Conservation (phyloP, 163 green algal genomes). For the Trebouxia gelatinosa region DNA sequence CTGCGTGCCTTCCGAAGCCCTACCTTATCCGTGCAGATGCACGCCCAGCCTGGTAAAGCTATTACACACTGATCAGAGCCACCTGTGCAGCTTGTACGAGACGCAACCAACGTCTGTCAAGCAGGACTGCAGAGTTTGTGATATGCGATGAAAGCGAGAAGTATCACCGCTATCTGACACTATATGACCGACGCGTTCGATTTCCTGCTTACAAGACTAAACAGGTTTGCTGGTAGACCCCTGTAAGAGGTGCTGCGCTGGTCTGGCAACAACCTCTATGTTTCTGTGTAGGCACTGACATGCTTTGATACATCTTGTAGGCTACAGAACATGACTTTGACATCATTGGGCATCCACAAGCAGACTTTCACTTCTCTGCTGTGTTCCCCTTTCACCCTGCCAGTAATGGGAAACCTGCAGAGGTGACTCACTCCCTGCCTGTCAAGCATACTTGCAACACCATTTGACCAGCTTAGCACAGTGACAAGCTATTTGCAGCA, state of each 20-base stretch:
- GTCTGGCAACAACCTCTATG: background rate
- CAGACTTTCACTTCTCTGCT: constrained; percentile 67
- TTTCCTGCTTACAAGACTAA: constrained; percentile 43
- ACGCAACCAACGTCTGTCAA: too few relatives aligned
- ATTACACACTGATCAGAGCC: too few relatives aligned
- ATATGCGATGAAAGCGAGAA: constrained; percentile 41
- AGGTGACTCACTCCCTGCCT: too few relatives aligned
- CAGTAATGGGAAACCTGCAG: constrained; percentile 2
- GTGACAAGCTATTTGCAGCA: too few relatives aligned
- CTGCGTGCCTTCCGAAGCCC: too few relatives aligned
- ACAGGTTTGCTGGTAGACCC: background rate
- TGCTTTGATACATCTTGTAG: constrained; percentile 7
- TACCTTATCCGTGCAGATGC: too few relatives aligned
- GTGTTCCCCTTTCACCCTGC: constrained; percentile 73
- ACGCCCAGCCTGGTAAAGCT: too few relatives aligned
- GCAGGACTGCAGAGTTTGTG: constrained; percentile 24
- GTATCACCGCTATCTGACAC: constrained; percentile 53
- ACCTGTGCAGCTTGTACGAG: too few relatives aligned
- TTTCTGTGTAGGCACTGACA: background rate
- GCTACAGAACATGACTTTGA: constrained; percentile 66
- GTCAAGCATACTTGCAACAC: too few relatives aligned
- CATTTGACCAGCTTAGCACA: too few relatives aligned
- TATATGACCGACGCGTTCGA: constrained; percentile 53
- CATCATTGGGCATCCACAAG: constrained; percentile 70
- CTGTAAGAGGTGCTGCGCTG: background rate